Conservation (phyloP, 768 basidiomycete genomes). For the Lyophyllum shimeji region DNA sequence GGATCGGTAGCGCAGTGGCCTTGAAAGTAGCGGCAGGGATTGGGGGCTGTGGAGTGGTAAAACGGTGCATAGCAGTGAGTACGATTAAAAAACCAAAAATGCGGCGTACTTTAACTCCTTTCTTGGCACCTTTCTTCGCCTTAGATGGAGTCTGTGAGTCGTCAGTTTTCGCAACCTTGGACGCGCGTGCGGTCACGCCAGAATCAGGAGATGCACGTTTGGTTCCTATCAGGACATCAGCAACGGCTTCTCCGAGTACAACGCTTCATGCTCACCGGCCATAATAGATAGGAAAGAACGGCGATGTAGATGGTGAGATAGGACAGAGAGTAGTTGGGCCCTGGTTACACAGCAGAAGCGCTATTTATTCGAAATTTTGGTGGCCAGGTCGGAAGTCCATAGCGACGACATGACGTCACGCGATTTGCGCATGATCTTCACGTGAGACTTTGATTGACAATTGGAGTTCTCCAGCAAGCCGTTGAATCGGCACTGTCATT, state of each 20-base stretch:
- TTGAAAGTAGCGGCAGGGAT: constrained; percentile 56
- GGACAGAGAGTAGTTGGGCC: neutral
- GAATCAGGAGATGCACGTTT: constrained; percentile 46
- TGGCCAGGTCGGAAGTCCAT: constrained; percentile 1
- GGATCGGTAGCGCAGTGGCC: constrained; percentile 65
- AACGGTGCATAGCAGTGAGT: constrained; percentile 1
- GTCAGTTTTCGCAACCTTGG: constrained; percentile 52
- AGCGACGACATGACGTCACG: constrained; percentile 21
- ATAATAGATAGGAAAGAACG: constrained; percentile 1
- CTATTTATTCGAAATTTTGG: constrained; percentile 10
- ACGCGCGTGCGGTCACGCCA: constrained; percentile 39
- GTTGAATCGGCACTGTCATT: neutral
- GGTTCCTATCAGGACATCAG: constrained; percentile 24
- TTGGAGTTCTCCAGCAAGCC: too few species aligned
- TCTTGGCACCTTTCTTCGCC: constrained; percentile 36
- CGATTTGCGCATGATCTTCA: neutral
- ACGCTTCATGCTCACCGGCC: constrained; percentile 10
- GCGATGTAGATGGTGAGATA: neutral
- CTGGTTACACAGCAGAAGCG: neutral
- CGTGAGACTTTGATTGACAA: neutral
- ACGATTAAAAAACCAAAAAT: constrained; percentile 2
- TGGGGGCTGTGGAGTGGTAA: constrained; percentile 33
- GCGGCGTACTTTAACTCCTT: constrained; percentile 45
- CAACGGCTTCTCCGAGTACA: neutral
- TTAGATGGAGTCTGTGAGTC: constrained; percentile 26